Conservation (phyloP, 1,284 basidiomycete genomes). For the Lignosus rhinocerotis region DNA sequence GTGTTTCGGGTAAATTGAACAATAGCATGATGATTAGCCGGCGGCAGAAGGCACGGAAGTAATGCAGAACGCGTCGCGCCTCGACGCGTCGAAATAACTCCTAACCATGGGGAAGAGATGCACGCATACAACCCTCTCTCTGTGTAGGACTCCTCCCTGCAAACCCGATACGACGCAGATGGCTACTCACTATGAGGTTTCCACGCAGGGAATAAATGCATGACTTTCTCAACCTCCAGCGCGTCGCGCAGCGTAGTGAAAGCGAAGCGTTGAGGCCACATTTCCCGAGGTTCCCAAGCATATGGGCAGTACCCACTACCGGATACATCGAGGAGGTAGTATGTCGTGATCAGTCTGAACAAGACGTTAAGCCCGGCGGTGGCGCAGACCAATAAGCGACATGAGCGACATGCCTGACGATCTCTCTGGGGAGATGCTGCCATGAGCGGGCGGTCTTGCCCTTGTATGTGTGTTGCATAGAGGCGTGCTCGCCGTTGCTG, state of each 20-base stretch:
- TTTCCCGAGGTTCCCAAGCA: slow-evolving; percentile 56
- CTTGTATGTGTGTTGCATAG: slow-evolving; percentile 45
- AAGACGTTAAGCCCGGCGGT: slow-evolving; percentile 22
- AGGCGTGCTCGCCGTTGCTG: slow-evolving; percentile 5
- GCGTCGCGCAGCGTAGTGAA: slow-evolving; percentile 57
- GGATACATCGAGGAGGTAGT: slow-evolving; percentile 54
- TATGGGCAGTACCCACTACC: slow-evolving; percentile 48
- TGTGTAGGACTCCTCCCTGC: background rate
- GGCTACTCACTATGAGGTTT: slow-evolving; percentile 43
- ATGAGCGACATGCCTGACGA: slow-evolving; percentile 56
- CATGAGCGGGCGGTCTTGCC: slow-evolving; percentile 70
- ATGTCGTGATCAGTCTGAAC: slow-evolving; percentile 60
- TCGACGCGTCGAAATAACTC: slow-evolving; percentile 15
- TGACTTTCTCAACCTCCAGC: slow-evolving; percentile 58
- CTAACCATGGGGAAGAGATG: background rate
- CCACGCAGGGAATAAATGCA: slow-evolving; percentile 51
- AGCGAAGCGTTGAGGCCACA: slow-evolving; percentile 59
- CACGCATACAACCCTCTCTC: background rate
- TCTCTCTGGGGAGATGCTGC: slow-evolving; percentile 68
- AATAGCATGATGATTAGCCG: background rate
- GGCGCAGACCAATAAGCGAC: slow-evolving; percentile 24
- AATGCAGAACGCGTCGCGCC: slow-evolving; percentile 12
- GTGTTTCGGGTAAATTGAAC: too few relatives aligned
- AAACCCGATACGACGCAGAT: background rate
- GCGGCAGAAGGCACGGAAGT: background rate